Conservation (phyloP, 768 basidiomycete species). For the Suillus tomentosus region DNA sequence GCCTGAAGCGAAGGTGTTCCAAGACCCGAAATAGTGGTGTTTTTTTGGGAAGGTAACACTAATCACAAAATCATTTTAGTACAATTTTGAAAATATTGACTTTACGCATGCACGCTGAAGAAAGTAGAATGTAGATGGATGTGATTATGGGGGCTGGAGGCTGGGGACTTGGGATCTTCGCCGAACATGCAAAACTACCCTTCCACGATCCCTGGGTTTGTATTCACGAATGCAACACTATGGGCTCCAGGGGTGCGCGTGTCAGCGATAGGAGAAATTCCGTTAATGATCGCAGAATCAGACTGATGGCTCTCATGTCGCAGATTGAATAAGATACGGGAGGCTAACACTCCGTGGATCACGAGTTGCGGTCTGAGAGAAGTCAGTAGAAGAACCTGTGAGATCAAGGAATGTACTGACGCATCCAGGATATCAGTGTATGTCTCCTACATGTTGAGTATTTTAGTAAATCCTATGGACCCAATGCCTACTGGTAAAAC, state of each 20-base stretch:
- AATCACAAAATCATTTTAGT: no score
- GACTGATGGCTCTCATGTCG: neutral
- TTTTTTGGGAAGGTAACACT: no score
- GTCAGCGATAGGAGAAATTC: neutral
- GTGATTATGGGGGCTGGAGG: no score
- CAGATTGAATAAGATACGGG: constrained; percentile 11
- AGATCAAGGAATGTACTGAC: neutral
- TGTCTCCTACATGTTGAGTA: neutral
- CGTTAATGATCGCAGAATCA: neutral
- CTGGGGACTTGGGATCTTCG: no score
- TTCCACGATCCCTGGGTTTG: no score
- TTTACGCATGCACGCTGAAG: no score
- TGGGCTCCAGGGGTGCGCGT: neutral
- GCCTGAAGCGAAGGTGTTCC: no score
- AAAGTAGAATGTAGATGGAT: no score
- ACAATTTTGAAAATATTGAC: no score
- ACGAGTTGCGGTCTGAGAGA: constrained; percentile 3
- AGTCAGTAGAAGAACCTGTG: neutral
- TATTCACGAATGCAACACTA: no score
- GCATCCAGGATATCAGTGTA: neutral
- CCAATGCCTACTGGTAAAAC: neutral
- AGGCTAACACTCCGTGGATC: constrained; percentile 3
- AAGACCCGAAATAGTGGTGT: no score
- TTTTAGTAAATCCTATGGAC: neutral
- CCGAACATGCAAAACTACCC: no score